Evolutionary conservation across 2,329 filamentous ascomycete genomes (phyloP), one percentile per base, ranked within the genome.

Genomic region (Mariannaea elegans): DNA sequence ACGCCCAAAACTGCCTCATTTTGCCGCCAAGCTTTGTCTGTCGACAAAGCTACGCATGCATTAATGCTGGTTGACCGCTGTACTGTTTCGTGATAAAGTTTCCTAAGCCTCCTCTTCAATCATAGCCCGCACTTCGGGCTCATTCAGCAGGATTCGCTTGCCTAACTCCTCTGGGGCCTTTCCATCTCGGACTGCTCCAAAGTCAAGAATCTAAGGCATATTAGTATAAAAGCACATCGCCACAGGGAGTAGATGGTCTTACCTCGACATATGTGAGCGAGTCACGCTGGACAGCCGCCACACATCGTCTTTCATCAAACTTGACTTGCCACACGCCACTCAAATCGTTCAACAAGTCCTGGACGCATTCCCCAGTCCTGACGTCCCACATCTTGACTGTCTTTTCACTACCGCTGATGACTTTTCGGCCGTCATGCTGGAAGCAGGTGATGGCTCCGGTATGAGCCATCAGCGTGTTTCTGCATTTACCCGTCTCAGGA

Each of bases 361-460:
- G 91, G 51, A 97, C 88, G 74, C 93, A 97, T 70, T 97, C 91
- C 47, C 95, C 95, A 2, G 90, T 97, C 70, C 89, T 87, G 48
- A 97, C 91, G 72, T 99, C 93, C 95, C 95, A 99, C 92, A 99
- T 96, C 82, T 99, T 99, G 65, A 99, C 82, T 3, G 93, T 97
- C 71, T 94, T 89, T 75, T 99, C 95, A 59, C 93, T 97, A 55
- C 95, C 95, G 38, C 92, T 97, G 57, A 99, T 97, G 31, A 99
- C 94, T 74, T 99, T 99, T 66, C 94, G 91, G 0, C 90, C 93
- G 73, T 99, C 95, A 70, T 99, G 95, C 77, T 99, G 95, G 77
- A 99, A 99, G 76, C 95, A 99, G 4, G 95, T 99, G 65, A 99
- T 99, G 19, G 95, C 95, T 32, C 94, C 95, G 0, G 94, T 98